phyloP scores from a whole-genome alignment of 2,329 filamentous ascomycete species.

The Colletotrichum caudatum region DNA sequence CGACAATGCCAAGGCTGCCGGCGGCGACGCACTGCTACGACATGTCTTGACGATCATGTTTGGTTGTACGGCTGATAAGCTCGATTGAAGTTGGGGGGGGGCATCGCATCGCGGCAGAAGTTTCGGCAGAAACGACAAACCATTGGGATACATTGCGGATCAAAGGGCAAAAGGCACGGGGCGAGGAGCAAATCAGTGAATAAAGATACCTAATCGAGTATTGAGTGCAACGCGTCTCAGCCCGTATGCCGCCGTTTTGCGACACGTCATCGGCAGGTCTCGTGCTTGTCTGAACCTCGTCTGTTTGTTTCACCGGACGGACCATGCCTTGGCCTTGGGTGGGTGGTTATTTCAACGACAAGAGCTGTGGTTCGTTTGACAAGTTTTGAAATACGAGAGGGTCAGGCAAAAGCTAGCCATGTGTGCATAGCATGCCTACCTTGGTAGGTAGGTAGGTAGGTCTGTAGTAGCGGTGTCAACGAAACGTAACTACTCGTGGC shows the following conservation, averaged over 20 bases:
- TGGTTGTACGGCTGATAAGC: slow-evolving; percentile 16
- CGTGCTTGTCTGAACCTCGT: slow-evolving; percentile 15
- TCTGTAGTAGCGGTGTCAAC: slow-evolving; percentile 1
- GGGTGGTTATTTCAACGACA: slow-evolving; percentile 17
- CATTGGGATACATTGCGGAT: background rate
- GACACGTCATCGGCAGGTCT: slow-evolving; percentile 35
- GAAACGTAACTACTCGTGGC: slow-evolving; percentile 13
- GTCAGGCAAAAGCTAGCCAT: slow-evolving; percentile 2
- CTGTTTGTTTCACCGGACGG: slow-evolving; percentile 7
- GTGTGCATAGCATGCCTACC: background rate
- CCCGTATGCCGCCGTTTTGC: slow-evolving; percentile 15
- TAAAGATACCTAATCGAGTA: slow-evolving; percentile 36
- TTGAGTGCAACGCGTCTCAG: slow-evolving; percentile 29
- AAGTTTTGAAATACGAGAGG: slow-evolving; percentile 24
- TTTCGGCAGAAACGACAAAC: background rate
- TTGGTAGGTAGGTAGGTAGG: background rate
- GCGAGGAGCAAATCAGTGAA: slow-evolving; percentile 8
- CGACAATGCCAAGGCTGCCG: slow-evolving; percentile 19
- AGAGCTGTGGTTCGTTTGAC: background rate
- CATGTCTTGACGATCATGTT: slow-evolving; percentile 16
- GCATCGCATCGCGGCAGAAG: slow-evolving; percentile 25
- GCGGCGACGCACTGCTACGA: slow-evolving; percentile 13
- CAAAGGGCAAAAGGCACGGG: background rate
- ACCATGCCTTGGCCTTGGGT: slow-evolving; percentile 27
- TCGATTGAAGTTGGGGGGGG: slow-evolving; percentile 6